phyloP scores from a whole-genome alignment of 2,329 filamentous ascomycete species.

The Aspergillus tamarii region DNA sequence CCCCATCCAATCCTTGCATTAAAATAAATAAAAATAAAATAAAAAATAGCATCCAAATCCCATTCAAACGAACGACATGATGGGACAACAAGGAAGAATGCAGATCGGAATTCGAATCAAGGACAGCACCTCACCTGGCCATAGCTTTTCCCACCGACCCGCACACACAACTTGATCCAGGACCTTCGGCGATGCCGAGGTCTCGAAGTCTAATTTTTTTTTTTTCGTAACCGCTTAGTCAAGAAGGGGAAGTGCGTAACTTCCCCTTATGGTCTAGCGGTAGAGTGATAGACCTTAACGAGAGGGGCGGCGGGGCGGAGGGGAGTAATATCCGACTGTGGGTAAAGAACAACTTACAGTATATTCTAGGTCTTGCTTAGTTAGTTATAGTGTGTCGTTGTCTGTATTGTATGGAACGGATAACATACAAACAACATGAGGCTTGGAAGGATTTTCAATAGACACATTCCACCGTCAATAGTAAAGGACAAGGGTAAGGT shows the following conservation, averaged over 20 bases:
- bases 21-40: no score
- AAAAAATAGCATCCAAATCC: no score
- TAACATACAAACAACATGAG: neutral
- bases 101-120: constrained; percentile 1
- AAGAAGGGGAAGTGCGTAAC: neutral
- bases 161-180: neutral
- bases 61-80: neutral
- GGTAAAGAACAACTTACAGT: no score
- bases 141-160: neutral
- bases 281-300: neutral
- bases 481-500: no score
- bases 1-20: no score
- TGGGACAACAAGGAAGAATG: neutral
- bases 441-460: neutral
- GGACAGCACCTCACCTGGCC: neutral
- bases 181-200: constrained; percentile 3
- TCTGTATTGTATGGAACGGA: neutral
- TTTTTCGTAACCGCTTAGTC: neutral
- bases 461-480: neutral
- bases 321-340: neutral
- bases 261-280: neutral
- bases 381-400: no score
- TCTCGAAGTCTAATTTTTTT: neutral
- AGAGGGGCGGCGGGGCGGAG: neutral
- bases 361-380: no score